phyloP scores from a whole-genome alignment of 2,329 filamentous ascomycete genomes.

The Penicillium sp. region DNA sequence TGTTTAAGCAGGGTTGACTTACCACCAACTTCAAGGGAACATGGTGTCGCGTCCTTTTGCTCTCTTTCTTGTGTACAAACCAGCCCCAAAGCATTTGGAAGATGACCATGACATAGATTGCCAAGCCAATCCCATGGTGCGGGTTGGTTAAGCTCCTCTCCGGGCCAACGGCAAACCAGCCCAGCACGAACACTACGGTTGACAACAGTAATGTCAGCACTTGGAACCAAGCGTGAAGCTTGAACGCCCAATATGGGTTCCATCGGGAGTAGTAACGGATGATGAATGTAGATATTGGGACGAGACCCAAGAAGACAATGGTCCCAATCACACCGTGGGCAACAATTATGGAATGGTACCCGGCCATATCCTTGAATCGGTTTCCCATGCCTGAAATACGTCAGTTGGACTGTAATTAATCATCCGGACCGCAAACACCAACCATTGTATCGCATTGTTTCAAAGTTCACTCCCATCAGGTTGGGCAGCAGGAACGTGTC shows the following conservation, averaged over 20 bases:
- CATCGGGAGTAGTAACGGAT: slow-evolving; percentile 59
- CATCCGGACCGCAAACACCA: slow-evolving; percentile 18
- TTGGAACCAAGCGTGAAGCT: slow-evolving; percentile 63
- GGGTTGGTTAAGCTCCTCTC: slow-evolving; percentile 62
- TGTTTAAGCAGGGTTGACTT: slow-evolving; percentile 22
- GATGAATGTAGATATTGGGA: slow-evolving; percentile 60
- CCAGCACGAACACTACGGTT: slow-evolving; percentile 62
- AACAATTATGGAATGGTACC: slow-evolving; percentile 58
- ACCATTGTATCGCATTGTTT: slow-evolving; percentile 68
- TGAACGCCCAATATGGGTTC: slow-evolving; percentile 55
- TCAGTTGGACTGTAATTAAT: slow-evolving; percentile 18
- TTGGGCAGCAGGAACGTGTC: slow-evolving; percentile 66
- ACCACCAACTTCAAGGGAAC: slow-evolving; percentile 60
- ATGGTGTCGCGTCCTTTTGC: slow-evolving; percentile 52
- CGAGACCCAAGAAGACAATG: slow-evolving; percentile 60
- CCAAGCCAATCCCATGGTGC: slow-evolving; percentile 65
- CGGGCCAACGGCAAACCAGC: slow-evolving; percentile 63
- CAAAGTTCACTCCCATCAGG: slow-evolving; percentile 63
- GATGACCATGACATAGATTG: slow-evolving; percentile 61
- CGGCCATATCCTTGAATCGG: slow-evolving; percentile 58
- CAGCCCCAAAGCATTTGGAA: slow-evolving; percentile 60
- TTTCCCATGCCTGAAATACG: slow-evolving; percentile 60
- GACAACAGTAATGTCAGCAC: slow-evolving; percentile 59
- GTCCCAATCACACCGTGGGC: slow-evolving; percentile 61
- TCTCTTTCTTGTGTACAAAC: slow-evolving; percentile 54